phyloP scores from a whole-genome alignment of 2,329 filamentous ascomycete species.

The Eutypella sp. region DNA sequence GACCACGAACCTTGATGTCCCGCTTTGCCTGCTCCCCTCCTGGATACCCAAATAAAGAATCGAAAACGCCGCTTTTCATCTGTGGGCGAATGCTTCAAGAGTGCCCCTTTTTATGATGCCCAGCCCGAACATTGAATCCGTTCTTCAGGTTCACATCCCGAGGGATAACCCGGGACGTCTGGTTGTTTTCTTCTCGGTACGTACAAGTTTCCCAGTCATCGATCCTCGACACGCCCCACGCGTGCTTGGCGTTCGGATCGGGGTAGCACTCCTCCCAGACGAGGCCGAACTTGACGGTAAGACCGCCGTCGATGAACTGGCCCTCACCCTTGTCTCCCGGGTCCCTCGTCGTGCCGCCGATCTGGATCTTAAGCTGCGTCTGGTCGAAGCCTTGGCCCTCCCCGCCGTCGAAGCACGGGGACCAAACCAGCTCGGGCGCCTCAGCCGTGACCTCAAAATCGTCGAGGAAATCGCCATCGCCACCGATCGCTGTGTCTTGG shows the following conservation, averaged over 20 bases:
- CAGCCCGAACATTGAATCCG: neutral
- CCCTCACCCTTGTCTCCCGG: conserved; percentile 10
- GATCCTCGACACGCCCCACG: conserved; percentile 11
- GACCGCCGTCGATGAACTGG: conserved; percentile 7
- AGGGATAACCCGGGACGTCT: conserved; percentile 1
- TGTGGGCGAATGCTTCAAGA: no score
- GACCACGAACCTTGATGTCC: no score
- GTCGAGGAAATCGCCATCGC: conserved; percentile 8
- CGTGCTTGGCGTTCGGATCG: conserved; percentile 7
- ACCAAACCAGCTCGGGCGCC: conserved; percentile 9
- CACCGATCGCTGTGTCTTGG: conserved; percentile 7
- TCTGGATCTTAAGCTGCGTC: conserved; percentile 10
- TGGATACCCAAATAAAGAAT: no score
- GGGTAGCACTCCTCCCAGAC: conserved; percentile 13
- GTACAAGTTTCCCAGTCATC: conserved; percentile 13
- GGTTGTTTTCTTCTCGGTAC: conserved; percentile 4
- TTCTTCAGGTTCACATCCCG: neutral
- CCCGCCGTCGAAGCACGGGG: conserved; percentile 14
- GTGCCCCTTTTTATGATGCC: no score
- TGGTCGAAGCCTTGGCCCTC: conserved; percentile 12
- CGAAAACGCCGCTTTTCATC: no score
- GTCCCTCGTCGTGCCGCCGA: conserved; percentile 10
- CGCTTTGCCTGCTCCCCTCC: no score
- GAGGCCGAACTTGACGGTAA: conserved; percentile 11
- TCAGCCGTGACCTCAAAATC: conserved; percentile 6